Conservation (phyloP, 208 protist genomes). For the Crithidia acanthocephali region DNA sequence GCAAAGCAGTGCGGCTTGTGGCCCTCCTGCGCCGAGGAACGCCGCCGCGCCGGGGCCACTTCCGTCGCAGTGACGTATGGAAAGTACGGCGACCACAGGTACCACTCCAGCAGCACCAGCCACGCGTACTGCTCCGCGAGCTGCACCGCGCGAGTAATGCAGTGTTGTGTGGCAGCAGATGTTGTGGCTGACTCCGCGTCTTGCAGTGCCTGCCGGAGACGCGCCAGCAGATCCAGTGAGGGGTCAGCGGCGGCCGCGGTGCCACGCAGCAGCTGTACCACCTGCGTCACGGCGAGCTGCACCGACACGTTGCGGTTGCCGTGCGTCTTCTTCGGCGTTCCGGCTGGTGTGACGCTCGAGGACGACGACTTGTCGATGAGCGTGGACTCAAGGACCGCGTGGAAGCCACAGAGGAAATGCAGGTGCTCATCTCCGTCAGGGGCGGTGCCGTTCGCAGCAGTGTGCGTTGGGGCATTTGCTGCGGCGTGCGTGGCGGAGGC, state of each 20-base stretch:
- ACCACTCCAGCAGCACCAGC: conserved; percentile 68
- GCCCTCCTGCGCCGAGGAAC: background rate
- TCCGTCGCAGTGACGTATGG: background rate
- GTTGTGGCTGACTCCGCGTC: conserved; percentile 6
- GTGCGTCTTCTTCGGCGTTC: background rate
- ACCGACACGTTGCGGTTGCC: conserved; percentile 9
- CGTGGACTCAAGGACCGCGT: conserved; percentile 8
- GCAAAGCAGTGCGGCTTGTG: conserved; percentile 39
- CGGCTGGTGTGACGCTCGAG: background rate
- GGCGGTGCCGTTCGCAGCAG: no score
- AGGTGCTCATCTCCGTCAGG: conserved; percentile 9
- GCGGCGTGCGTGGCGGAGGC: no score
- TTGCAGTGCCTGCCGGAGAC: conserved; percentile 10
- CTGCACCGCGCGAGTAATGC: conserved; percentile 31
- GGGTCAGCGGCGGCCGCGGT: background rate
- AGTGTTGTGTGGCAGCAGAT: background rate
- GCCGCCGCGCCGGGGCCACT: background rate
- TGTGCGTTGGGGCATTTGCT: background rate
- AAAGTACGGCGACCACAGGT: conserved; percentile 34
- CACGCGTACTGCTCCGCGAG: conserved; percentile 62
- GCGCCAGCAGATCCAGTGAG: conserved; percentile 12
- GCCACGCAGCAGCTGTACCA: background rate
- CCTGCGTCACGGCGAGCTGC: conserved; percentile 1
- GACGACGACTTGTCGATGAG: conserved; percentile 7
- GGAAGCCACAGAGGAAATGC: conserved; percentile 15